Base-by-base conservation (phyloP, 495 filamentous ascomycete genomes). In the Hyaloscypha finlandica region DNA sequence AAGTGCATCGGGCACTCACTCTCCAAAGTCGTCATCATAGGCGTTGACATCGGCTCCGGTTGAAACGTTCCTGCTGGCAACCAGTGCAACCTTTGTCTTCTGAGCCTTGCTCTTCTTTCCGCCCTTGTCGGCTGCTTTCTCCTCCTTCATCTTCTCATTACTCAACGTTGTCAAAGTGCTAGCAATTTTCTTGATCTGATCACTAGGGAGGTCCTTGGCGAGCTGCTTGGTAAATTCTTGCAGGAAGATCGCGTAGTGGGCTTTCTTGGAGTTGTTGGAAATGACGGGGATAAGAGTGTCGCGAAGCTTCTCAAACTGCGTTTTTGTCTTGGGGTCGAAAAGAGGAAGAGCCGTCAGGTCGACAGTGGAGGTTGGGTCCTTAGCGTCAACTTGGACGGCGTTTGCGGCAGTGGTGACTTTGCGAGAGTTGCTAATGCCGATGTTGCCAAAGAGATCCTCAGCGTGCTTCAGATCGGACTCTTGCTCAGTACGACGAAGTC, bases 101-200 rank as follows among this genome's bases (percentile, higher is more conserved):
- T 90, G 90, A 11, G 92, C 92, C 84, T 97, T 97, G 67, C 81
- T 89, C 86, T 98, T 99, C 90, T 97, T 98, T 68, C 88, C 92
- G 30, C 91, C 91, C 84, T 97, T 98, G 70, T 97, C 94, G 4
- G 92, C 88, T 14, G 88, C 85, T 83, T 97, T 96, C 86, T 99
- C 96, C 79, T 97, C 95, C 83, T 92, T 96, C 92, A 97, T 92
- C 85, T 95, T 97, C 86, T 99, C 96, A 74, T 99, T 99, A 72
- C 91, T 84, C 58, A 97, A 81, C 12, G 90, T 89, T 25, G 93
- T 94, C 74, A 98, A 77, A 33, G 86, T 85, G 79, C 89, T 94
- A 4, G 92, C 86, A 65, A 97, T 85, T 84, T 97, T 97, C 87
- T 97, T 96, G 75, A 97, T 93, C 79, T 98, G 92, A 63, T 92